These are phyloP conservation scores for Erythrophleum ivorense DNA, from an alignment of 331 rosid genomes.

Conservation along the genomic window DNA sequence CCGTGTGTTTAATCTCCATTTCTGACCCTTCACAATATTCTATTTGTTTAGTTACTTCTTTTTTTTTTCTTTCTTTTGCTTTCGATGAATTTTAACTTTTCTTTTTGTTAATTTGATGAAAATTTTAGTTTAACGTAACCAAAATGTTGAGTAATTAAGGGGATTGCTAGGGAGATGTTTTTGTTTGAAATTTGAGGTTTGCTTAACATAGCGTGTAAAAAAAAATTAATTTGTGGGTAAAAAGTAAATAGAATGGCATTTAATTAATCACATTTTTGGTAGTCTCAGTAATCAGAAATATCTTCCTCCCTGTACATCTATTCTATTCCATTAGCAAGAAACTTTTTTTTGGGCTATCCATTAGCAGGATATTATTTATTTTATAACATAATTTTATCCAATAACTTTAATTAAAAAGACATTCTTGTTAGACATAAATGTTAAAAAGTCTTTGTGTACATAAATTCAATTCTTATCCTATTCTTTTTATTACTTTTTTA, in stretches of 20 bases:
- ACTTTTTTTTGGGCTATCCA: too few relatives aligned
- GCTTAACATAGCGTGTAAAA: conserved; percentile 51
- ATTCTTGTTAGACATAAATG: too few relatives aligned
- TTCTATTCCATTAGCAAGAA: neutral
- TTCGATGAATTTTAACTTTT: conserved; percentile 2
- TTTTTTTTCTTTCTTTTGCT: neutral
- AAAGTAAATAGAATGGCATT: conserved; percentile 44
- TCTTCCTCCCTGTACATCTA: neutral
- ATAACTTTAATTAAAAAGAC: too few relatives aligned
- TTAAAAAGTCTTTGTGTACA: too few relatives aligned
- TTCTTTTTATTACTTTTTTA: too few relatives aligned
- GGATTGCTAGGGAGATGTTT: conserved; percentile 52
- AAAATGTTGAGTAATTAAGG: conserved; percentile 50
- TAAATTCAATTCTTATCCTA: too few relatives aligned
- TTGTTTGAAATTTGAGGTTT: conserved; percentile 48
- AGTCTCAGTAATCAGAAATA: neutral
- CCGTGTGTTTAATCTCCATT: conserved; percentile 52
- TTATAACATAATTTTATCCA: too few relatives aligned
- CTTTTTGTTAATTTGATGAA: neutral
- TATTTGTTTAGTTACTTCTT: neutral
- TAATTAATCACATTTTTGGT: neutral
- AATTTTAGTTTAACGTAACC: conserved; percentile 36
- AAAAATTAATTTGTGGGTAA: conserved; percentile 57
- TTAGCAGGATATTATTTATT: too few relatives aligned
- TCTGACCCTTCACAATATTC: conserved; percentile 22